These are phyloP conservation scores for Eimeria praecox DNA, from an alignment of 169 alveolate genomes.

Conservation along the genomic window DNA sequence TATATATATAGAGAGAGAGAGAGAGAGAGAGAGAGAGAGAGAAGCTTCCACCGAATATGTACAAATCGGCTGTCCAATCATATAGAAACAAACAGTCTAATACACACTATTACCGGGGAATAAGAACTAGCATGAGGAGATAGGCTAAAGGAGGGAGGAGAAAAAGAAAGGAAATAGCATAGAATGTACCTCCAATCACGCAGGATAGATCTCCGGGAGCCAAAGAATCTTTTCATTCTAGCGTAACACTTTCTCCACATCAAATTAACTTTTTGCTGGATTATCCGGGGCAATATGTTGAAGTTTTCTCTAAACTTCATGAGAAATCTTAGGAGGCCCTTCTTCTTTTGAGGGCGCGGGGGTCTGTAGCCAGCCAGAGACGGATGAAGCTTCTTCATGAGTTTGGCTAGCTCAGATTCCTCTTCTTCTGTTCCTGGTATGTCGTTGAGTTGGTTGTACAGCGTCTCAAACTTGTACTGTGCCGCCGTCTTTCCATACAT, in stretches of 20 bases:
- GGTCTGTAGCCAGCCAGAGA: slow-evolving; percentile 58
- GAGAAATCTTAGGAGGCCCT: not conserved
- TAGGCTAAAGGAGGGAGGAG: not conserved
- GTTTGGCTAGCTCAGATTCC: slow-evolving; percentile 26
- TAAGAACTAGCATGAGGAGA: not conserved
- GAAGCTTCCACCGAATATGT: too few species aligned
- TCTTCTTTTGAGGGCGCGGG: slow-evolving; percentile 49
- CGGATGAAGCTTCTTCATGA: slow-evolving; percentile 59
- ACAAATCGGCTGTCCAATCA: not conserved
- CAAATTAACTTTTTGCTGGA: not conserved
- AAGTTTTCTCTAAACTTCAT: not conserved
- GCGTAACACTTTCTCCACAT: slow-evolving; percentile 7
- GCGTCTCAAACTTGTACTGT: slow-evolving; percentile 60
- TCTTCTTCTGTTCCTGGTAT: slow-evolving; percentile 25
- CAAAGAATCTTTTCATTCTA: slow-evolving; percentile 42
- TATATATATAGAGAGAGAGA: too few species aligned
- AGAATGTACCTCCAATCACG: slow-evolving; percentile 18
- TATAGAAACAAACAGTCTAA: not conserved
- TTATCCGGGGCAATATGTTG: not conserved
- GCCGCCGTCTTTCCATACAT: slow-evolving; percentile 52
- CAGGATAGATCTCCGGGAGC: slow-evolving; percentile 6
- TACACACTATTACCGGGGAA: not conserved
- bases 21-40: too few species aligned
- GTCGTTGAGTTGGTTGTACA: slow-evolving; percentile 60
- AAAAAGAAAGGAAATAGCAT: not conserved